Base-by-base conservation (phyloP, 768 basidiomycete genomes). In the Naematelia encephala region DNA sequence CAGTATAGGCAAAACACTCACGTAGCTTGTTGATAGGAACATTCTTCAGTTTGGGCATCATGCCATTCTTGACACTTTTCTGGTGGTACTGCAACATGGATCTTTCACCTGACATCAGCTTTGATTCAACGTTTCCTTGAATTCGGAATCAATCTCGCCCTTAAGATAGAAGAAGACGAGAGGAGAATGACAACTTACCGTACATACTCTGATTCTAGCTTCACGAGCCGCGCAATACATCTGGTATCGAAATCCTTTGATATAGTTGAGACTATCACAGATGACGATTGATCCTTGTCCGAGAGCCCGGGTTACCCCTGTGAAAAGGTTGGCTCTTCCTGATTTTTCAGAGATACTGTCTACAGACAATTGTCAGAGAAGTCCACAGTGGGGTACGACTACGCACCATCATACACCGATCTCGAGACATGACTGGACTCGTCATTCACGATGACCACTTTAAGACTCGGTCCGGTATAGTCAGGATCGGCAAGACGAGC, bases 231-330 rank as follows among this genome's bases (percentile, higher is more conserved):
- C 90, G 72, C 94, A 97, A 74, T 97, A 96, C 80, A 99, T 86
- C 76, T 99, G 96, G 77, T 99, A 99, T 27, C 96, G 86, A 74
- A 91, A 96, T 11, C 94, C 94, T 75, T 99, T 98, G 82, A 98
- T 98, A 78, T 99, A 97, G 73, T 98, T 98, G 66, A 89, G 82
- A 13, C 87, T 85, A 72, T 99, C 96, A 61, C 92, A 82, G 65
- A 99, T 88, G 58, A 96, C 82, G 68, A 97, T 84, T 0, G 85
- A 88, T 68, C 89, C 85, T 30, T 78, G 75, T 22, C 82, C 81
- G 63, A 99, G 81, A 29, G 83, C 81, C 12, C 96, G 82, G 66
- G 87, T 90, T 51, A 92, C 80, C 0, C 89, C 84, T 0, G 91
- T 85, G 75, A 94, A 91, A 21, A 94, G 81, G 11, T 87, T 81